Conservation (phyloP, 2,329 filamentous ascomycete species). For the Pochonia chlamydosporia region DNA sequence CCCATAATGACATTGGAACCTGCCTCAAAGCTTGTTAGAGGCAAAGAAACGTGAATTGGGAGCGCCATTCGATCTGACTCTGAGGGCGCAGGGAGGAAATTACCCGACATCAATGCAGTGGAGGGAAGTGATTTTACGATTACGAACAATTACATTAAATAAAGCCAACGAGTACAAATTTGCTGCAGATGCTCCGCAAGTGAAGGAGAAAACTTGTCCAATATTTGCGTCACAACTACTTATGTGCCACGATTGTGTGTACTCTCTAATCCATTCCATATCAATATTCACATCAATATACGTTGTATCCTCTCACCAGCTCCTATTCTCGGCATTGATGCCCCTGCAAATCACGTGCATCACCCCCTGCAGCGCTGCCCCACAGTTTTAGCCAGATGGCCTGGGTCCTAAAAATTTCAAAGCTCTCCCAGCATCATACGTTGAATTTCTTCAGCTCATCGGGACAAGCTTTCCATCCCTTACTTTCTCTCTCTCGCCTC, state of each 20-base stretch:
- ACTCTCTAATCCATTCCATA: neutral
- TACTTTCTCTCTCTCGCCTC: slow-evolving; percentile 10
- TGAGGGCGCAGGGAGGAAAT: neutral
- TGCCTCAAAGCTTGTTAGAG: neutral
- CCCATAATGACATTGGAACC: too few relatives aligned
- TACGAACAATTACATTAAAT: too few relatives aligned
- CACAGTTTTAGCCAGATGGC: slow-evolving; percentile 9
- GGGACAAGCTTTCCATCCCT: slow-evolving; percentile 7
- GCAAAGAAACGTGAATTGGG: neutral
- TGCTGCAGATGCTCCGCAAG: too few relatives aligned
- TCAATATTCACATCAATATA: neutral
- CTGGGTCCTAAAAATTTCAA: neutral
- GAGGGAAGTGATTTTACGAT: neutral
- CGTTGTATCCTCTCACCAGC: too few relatives aligned
- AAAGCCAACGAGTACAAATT: too few relatives aligned
- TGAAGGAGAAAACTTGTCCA: too few relatives aligned
- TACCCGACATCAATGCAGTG: neutral
- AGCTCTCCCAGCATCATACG: neutral
- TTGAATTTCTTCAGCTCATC: neutral
- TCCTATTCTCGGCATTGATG: neutral
- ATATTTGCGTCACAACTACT: too few relatives aligned
- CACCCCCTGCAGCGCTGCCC: neutral
- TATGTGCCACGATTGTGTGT: neutral
- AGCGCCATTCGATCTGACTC: neutral
- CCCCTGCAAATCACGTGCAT: neutral